phyloP scores from a whole-genome alignment of 495 filamentous ascomycete species.

The Podospora bellae-mahoneyi region DNA sequence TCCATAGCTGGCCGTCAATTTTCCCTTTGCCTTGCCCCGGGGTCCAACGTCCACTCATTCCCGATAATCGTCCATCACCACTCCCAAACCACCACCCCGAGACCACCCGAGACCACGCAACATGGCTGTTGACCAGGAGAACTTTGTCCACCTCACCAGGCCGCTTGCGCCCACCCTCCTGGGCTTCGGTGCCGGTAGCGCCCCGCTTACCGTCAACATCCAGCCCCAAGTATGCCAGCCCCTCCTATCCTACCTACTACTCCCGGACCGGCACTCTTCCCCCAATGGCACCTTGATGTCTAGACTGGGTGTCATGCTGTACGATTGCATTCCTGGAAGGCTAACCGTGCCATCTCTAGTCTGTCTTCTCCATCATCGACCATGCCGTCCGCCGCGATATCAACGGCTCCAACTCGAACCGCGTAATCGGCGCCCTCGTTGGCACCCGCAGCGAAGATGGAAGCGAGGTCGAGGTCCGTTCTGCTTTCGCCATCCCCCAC shows the following conservation, averaged over 20 bases:
- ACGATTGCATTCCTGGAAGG: slow-evolving; percentile 2
- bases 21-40: slow-evolving; percentile 17
- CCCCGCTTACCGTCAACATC: slow-evolving; percentile 87
- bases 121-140: slow-evolving; percentile 76
- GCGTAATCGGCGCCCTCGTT: slow-evolving; percentile 93
- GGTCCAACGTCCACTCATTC: neutral
- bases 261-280: neutral
- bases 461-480: slow-evolving; percentile 89
- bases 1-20: slow-evolving; percentile 22
- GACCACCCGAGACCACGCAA: slow-evolving; percentile 38
- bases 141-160: slow-evolving; percentile 90
- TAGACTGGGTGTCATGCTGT: neutral
- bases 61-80: slow-evolving; percentile 12
- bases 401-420: slow-evolving; percentile 80
- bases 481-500: slow-evolving; percentile 95
- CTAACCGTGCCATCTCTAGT: slow-evolving; percentile 47
- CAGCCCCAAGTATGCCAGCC: slow-evolving; percentile 80
- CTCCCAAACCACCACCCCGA: slow-evolving; percentile 20
- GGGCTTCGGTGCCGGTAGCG: slow-evolving; percentile 74
- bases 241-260: slow-evolving; percentile 11
- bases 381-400: slow-evolving; percentile 90
- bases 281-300: slow-evolving; percentile 17
- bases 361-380: slow-evolving; percentile 94
- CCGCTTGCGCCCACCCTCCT: slow-evolving; percentile 77
- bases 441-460: slow-evolving; percentile 93